Percentiles rank a stretch among this genome's conserved stretches.
These are phyloP conservation scores for Pichia sp. DNA, from an alignment of 1,139 yeast genomes.

Conservation along the genomic window DNA sequence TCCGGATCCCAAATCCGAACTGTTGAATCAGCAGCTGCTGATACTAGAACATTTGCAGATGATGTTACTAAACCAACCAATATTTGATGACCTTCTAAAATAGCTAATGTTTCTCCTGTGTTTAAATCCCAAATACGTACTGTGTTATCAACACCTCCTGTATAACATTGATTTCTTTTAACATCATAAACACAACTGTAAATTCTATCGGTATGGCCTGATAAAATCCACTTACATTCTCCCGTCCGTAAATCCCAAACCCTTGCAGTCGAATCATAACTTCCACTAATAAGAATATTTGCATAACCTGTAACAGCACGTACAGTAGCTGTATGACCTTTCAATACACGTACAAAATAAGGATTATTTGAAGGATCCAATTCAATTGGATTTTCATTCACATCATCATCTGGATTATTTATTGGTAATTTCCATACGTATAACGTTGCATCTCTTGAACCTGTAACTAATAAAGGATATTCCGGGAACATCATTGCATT, in stretches of 20 bases:
- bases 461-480: slow-evolving; percentile 68
- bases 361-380: slow-evolving; percentile 47
- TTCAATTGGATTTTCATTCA: slow-evolving; percentile 30
- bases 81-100: slow-evolving; percentile 81
- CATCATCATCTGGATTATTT: slow-evolving; percentile 39
- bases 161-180: slow-evolving; percentile 69
- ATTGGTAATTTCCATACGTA: slow-evolving; percentile 84
- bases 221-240: slow-evolving; percentile 62
- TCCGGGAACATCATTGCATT: slow-evolving; percentile 58
- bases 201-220: slow-evolving; percentile 83
- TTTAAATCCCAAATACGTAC: slow-evolving; percentile 87
- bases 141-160: slow-evolving; percentile 89
- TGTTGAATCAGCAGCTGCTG: slow-evolving; percentile 95
- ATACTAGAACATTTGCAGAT: slow-evolving; percentile 72
- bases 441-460: slow-evolving; percentile 85
- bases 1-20: slow-evolving; percentile 89
- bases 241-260: slow-evolving; percentile 87
- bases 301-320: slow-evolving; percentile 86
- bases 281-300: slow-evolving; percentile 78
- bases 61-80: slow-evolving; percentile 82
- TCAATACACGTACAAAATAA: slow-evolving; percentile 63
- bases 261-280: slow-evolving; percentile 84
- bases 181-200: slow-evolving; percentile 82
- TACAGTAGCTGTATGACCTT: slow-evolving; percentile 85
- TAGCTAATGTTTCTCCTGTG: slow-evolving; percentile 59